phyloP scores from a whole-genome alignment of 192 early-diverging fungal genomes.

The Coemansia umbellata region DNA sequence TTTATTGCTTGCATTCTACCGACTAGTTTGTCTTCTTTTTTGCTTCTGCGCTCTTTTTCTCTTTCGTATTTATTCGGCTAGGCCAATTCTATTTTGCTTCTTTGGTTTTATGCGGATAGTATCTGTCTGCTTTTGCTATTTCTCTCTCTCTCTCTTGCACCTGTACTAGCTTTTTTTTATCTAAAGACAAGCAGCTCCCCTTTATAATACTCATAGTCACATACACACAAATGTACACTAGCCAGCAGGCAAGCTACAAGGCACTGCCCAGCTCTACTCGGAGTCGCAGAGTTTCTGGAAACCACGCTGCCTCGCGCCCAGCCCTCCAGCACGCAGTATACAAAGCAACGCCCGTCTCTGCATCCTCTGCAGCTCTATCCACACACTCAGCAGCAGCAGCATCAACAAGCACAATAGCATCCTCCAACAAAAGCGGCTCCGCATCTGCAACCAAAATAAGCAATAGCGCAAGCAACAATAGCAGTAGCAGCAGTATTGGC shows the following conservation, averaged over 20 bases:
- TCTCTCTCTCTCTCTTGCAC: too few relatives aligned
- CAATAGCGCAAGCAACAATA: background rate
- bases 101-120: too few relatives aligned
- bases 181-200: too few relatives aligned
- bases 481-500: background rate
- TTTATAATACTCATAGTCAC: too few relatives aligned
- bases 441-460: conserved; percentile 1
- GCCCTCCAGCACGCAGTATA: conserved; percentile 30
- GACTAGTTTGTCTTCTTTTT: too few relatives aligned
- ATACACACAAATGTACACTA: conserved; percentile 44
- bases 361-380: too few relatives aligned
- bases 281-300: conserved; percentile 39
- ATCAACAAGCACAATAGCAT: background rate
- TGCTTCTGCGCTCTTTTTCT: too few relatives aligned
- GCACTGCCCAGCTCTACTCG: conserved; percentile 44
- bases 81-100: too few relatives aligned
- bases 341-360: background rate
- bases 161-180: too few relatives aligned
- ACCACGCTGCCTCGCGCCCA: conserved; percentile 24
- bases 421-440: background rate
- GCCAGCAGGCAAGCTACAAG: conserved; percentile 38
- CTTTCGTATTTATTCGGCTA: too few relatives aligned
- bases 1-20: background rate
- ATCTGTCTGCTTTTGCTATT: too few relatives aligned
- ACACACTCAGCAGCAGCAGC: conserved; percentile 4